Evolutionary conservation across 2,329 filamentous ascomycete species (phyloP).

Genomic region (Neurospora crassa): DNA sequence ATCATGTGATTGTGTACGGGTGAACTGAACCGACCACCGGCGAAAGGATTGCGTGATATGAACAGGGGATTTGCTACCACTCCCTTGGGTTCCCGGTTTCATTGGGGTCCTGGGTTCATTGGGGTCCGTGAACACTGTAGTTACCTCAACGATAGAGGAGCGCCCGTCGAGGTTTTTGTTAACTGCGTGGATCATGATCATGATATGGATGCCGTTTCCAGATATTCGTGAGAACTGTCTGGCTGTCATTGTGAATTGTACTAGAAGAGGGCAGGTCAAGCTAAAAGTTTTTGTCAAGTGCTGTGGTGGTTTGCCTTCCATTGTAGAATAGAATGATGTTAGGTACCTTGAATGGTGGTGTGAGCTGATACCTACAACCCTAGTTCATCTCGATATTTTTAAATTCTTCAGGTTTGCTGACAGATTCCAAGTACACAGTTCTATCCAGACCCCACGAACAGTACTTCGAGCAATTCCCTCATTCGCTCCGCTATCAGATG

Average conservation of each 20-base stretch:
- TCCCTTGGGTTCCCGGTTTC: not conserved
- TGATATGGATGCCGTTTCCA: not conserved
- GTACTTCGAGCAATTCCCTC: too few relatives aligned
- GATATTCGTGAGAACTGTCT: not conserved
- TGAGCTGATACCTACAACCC: not conserved
- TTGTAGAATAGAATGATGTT: not conserved
- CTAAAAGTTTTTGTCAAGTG: not conserved
- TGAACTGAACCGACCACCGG: not conserved
- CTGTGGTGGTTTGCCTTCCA: not conserved
- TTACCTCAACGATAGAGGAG: not conserved
- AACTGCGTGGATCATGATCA: not conserved
- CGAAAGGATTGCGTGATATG: not conserved
- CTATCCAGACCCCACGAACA: too few relatives aligned
- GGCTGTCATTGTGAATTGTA: not conserved
- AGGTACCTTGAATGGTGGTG: not conserved
- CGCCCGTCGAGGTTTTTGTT: not conserved
- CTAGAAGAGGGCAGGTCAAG: not conserved
- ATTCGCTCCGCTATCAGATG: not conserved
- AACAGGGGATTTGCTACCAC: not conserved
- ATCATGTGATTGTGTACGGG: not conserved
- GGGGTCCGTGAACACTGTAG: not conserved
- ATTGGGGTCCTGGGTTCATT: not conserved
- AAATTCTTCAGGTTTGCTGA: not conserved
- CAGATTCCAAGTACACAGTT: not conserved
- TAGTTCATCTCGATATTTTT: not conserved